phyloP scores from a whole-genome alignment of 2,329 filamentous ascomycete species.

The Chrysoporthe cubensis region DNA sequence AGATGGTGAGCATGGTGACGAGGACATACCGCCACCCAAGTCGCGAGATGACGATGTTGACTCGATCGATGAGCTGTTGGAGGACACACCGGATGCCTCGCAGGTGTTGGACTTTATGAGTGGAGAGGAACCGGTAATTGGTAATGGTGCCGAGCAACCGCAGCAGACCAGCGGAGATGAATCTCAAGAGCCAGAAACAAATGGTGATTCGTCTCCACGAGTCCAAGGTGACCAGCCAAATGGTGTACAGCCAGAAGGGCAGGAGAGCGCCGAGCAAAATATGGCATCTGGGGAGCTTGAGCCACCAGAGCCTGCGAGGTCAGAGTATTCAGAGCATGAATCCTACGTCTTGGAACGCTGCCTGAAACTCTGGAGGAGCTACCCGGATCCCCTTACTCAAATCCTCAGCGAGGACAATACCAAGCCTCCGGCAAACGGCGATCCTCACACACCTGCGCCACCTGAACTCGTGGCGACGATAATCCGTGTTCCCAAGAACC shows the following conservation, averaged over 20 bases:
- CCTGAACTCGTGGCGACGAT: slow-evolving; percentile 77
- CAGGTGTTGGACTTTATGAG: slow-evolving; percentile 38
- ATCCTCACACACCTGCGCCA: slow-evolving; percentile 49
- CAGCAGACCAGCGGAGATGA: slow-evolving; percentile 36
- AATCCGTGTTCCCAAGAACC: slow-evolving; percentile 78
- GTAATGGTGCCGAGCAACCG: slow-evolving; percentile 5
- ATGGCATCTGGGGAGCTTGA: slow-evolving; percentile 31
- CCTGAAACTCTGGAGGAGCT: slow-evolving; percentile 67
- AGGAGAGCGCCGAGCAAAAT: slow-evolving; percentile 34
- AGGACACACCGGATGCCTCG: slow-evolving; percentile 60
- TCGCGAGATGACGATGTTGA: slow-evolving; percentile 48
- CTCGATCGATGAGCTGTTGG: slow-evolving; percentile 61
- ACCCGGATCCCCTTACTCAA: slow-evolving; percentile 58
- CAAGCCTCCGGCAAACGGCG: slow-evolving; percentile 69
- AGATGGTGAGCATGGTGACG: slow-evolving; percentile 41
- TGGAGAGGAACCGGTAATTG: background rate
- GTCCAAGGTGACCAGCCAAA: slow-evolving; percentile 30
- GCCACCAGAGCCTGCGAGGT: slow-evolving; percentile 30
- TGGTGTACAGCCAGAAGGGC: slow-evolving; percentile 5
- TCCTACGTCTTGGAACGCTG: slow-evolving; percentile 56
- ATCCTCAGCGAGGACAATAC: slow-evolving; percentile 66
- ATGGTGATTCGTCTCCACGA: slow-evolving; percentile 30
- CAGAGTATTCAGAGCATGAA: slow-evolving; percentile 53
- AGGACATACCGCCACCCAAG: slow-evolving; percentile 40
- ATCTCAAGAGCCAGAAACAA: slow-evolving; percentile 35